Evolutionary conservation across 176 grass and related monocot genomes (phyloP).

Genomic region (Otatea glauca): DNA sequence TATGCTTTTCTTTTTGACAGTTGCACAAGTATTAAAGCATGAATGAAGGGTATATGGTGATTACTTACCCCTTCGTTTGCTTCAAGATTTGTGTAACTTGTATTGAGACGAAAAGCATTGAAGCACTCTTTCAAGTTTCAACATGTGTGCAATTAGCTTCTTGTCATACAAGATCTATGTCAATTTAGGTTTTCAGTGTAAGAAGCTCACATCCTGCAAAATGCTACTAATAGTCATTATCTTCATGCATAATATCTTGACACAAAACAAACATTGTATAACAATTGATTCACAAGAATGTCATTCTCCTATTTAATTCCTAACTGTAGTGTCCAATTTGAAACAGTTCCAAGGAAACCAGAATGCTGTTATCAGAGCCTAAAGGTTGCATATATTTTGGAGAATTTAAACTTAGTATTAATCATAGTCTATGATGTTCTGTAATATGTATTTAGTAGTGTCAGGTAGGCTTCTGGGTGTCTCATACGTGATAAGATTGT

Average conservation of each 20-base stretch:
- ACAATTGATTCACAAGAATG: background rate
- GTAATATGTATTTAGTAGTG: background rate
- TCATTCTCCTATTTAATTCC: background rate
- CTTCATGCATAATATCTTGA: background rate
- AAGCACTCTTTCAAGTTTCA: background rate
- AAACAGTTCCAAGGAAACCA: background rate
- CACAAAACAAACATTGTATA: background rate
- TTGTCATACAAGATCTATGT: background rate
- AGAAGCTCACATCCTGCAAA: background rate
- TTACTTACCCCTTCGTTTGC: no score
- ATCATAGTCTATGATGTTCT: background rate
- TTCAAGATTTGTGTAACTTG: no score
- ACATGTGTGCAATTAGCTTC: background rate
- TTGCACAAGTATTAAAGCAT: no score
- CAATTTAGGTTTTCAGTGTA: background rate
- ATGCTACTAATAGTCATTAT: background rate
- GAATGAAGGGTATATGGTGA: no score
- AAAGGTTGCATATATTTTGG: background rate
- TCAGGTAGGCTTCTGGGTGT: background rate
- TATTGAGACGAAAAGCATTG: no score
- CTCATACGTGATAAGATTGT: background rate
- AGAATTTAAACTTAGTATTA: background rate
- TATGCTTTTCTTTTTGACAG: no score
- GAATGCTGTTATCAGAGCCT: background rate
- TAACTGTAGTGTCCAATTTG: constrained; percentile 4